Evolutionary conservation across 2,329 filamentous ascomycete species (phyloP).

Genomic region (Rutstroemia sp.): DNA sequence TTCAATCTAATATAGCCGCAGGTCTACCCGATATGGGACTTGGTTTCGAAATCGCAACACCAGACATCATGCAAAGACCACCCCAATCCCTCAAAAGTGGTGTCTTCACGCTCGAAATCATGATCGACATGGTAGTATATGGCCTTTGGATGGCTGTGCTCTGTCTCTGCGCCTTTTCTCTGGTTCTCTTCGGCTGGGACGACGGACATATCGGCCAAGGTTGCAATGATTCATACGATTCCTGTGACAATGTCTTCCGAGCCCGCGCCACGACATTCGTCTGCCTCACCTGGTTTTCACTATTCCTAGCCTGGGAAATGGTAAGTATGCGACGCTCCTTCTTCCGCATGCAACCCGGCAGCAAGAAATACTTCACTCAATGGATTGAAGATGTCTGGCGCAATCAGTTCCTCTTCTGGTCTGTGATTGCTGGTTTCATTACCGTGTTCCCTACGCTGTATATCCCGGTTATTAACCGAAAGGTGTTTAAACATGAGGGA

Average conservation of each 20-base stretch:
- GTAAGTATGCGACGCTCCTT: constrained; percentile 64
- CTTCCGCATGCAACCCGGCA: constrained; percentile 64
- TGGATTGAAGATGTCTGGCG: constrained; percentile 63
- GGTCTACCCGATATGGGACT: constrained; percentile 78
- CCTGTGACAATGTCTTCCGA: constrained; percentile 59
- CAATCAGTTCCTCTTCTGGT: constrained; percentile 66
- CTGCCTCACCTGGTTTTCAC: constrained; percentile 67
- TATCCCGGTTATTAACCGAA: constrained; percentile 58
- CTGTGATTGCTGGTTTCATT: constrained; percentile 49
- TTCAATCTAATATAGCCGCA: not conserved
- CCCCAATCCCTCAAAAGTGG: constrained; percentile 62
- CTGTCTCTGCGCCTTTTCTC: constrained; percentile 53
- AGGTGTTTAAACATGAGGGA: constrained; percentile 57
- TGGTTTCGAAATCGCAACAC: constrained; percentile 67
- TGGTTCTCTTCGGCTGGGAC: constrained; percentile 58
- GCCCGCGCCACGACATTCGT: constrained; percentile 68
- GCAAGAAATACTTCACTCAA: constrained; percentile 53
- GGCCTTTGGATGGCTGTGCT: constrained; percentile 70
- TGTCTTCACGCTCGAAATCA: constrained; percentile 71
- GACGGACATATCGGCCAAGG: constrained; percentile 44
- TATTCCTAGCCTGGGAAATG: constrained; percentile 76
- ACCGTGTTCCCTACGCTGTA: constrained; percentile 56
- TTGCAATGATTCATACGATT: constrained; percentile 52
- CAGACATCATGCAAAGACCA: constrained; percentile 70
- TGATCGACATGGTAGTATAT: constrained; percentile 74